Evolutionary conservation across 306 rosid species (phyloP), one percentile per base, ranked within the genome.

Genomic region (Prunus mume): DNA sequence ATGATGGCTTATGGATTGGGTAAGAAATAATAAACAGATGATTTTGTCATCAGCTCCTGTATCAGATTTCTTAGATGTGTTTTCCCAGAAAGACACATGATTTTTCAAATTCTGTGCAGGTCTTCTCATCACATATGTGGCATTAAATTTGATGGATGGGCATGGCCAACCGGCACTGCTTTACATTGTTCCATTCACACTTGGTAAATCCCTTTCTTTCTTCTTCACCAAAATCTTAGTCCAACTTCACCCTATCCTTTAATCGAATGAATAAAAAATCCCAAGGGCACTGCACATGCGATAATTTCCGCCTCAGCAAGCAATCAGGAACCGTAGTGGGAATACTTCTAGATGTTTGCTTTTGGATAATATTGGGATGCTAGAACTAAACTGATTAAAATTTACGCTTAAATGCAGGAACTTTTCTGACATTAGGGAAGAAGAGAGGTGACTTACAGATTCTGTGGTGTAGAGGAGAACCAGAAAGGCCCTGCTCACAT

Each of bases 91-190:
- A 25, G 43, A 52, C 51, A 34, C 49, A 17, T 27, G 43, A 18
- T 82, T 70, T 56, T 74, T 79, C 54, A 30, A n/a, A 52, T 69
- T 11, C 50, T 70, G 19, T 80, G 51, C 84, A 96, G 98, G 98
- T 84, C 99, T 96, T 74, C 86, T 96, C 50, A 76, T 96, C 61
- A 96, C 99, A 4, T 91, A 96, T 9, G 91, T 96, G 79, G 99
- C 99, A 41, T 86, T 96, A 62, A 92, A 91, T 90, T 87, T 96
- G 89, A 96, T 96, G 99, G 97, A 92, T 18, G 99, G 99, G 47
- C 97, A 91, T 55, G 99, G 99, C 67, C 99, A 96, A 80, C 99
- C 97, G 0, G 99, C 99, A n/a, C 88, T 96, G 49, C 88, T 96
- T 71, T 92, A 96, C 88, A 91, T 96, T 10, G 97, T 96, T 66